phyloP scores from a whole-genome alignment of 2,329 filamentous ascomycete genomes.

The Pseudogymnoascus sp. region DNA sequence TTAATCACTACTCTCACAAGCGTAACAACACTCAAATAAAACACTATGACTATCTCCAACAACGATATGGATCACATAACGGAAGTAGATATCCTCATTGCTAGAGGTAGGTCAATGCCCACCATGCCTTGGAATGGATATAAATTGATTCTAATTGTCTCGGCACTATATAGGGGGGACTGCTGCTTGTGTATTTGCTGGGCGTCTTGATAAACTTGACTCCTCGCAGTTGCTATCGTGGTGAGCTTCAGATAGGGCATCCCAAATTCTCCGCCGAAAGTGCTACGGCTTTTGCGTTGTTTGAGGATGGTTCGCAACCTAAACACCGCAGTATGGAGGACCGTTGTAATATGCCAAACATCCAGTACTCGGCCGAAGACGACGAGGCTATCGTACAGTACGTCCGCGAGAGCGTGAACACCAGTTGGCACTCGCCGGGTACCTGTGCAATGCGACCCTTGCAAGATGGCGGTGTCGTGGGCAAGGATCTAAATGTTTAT shows the following conservation, averaged over 20 bases:
- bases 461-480: conserved; percentile 27
- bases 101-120: conserved; percentile 4
- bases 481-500: conserved; percentile 26
- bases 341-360: conserved; percentile 12
- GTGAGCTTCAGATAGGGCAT: conserved; percentile 36
- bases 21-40: not conserved
- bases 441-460: conserved; percentile 28
- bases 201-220: conserved; percentile 42
- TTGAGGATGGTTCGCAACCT: conserved; percentile 20
- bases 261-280: conserved; percentile 37
- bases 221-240: conserved; percentile 39
- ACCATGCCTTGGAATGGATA: conserved; percentile 26
- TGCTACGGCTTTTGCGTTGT: conserved; percentile 30
- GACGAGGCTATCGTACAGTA: conserved; percentile 29
- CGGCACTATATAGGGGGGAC: conserved; percentile 32
- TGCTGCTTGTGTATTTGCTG: conserved; percentile 41
- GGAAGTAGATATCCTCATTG: conserved; percentile 10
- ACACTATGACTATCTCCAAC: not conserved
- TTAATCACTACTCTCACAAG: not conserved
- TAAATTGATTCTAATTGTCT: conserved; percentile 14
- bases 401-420: conserved; percentile 27
- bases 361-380: conserved; percentile 4
- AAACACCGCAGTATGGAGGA: conserved; percentile 15
- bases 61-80: conserved; percentile 13
- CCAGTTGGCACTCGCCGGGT: conserved; percentile 29